Evolutionary conservation across 2,329 filamentous ascomycete species (phyloP).

Genomic region (Fusarium incarnatum): DNA sequence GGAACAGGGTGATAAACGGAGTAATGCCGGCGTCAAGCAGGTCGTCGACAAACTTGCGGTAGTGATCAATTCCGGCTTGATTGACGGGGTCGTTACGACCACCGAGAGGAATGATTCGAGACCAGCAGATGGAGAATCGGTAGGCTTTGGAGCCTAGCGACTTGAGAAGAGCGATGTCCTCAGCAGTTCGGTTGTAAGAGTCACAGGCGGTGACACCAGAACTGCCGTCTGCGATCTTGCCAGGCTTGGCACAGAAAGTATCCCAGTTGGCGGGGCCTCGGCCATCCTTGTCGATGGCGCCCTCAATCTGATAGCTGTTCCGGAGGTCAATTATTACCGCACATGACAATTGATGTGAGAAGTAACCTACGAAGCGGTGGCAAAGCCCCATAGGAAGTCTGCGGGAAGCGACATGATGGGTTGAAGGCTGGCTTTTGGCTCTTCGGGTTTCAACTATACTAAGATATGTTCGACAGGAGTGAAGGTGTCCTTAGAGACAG

Average conservation of each 20-base stretch:
- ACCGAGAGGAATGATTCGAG: constrained; percentile 86
- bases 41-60: constrained; percentile 82
- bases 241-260: constrained; percentile 82
- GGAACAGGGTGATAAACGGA: constrained; percentile 85
- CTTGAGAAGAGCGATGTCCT: constrained; percentile 84
- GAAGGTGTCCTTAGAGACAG: not conserved
- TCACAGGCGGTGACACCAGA: constrained; percentile 85
- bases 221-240: constrained; percentile 83
- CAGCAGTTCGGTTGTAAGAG: constrained; percentile 82
- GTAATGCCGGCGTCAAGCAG: constrained; percentile 80
- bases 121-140: constrained; percentile 88
- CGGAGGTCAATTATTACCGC: constrained; percentile 24
- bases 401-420: constrained; percentile 62
- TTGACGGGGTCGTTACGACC: constrained; percentile 86
- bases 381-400: constrained; percentile 84
- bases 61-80: constrained; percentile 80
- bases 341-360: constrained; percentile 14
- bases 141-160: constrained; percentile 78
- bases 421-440: constrained; percentile 9
- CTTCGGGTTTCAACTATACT: constrained; percentile 2
- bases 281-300: constrained; percentile 78
- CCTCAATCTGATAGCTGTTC: constrained; percentile 89
- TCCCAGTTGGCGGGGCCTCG: constrained; percentile 90
- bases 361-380: constrained; percentile 74
- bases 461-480: constrained; percentile 6